Evolutionary conservation across 495 filamentous ascomycete species (phyloP).

Genomic region (Hyphodiscus hymeniophilus): DNA sequence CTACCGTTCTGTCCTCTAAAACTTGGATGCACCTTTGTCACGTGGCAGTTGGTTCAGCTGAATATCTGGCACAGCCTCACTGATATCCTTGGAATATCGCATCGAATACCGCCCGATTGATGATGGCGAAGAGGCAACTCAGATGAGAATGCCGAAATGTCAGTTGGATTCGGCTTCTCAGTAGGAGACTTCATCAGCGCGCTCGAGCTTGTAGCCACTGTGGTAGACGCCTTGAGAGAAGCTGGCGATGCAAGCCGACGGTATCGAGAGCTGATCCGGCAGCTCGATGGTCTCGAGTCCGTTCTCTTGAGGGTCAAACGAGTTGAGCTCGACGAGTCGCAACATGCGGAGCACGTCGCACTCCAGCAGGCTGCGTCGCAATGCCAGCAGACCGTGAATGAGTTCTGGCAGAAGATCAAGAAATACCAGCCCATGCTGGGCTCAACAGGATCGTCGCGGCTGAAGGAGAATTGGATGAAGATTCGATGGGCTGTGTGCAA

Average conservation of each 20-base stretch:
- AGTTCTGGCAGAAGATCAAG: conserved; percentile 18
- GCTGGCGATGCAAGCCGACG: conserved; percentile 6
- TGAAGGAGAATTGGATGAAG: conserved; percentile 18
- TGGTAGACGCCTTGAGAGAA: conserved; percentile 21
- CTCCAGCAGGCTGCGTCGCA: conserved; percentile 21
- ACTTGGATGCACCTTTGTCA: no score
- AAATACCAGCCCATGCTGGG: conserved; percentile 20
- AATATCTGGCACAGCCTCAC: no score
- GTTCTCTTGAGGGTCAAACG: conserved; percentile 22
- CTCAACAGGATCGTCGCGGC: neutral
- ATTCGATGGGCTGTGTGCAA: conserved; percentile 26
- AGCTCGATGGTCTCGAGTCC: conserved; percentile 25
- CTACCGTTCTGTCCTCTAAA: no score
- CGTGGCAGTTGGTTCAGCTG: no score
- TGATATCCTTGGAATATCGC: no score
- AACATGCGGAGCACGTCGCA: conserved; percentile 14
- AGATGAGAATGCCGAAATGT: no score
- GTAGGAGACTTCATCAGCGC: conserved; percentile 11
- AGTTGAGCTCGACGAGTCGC: conserved; percentile 15
- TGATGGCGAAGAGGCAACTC: no score
- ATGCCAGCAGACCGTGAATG: conserved; percentile 23
- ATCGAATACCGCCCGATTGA: no score
- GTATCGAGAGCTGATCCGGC: conserved; percentile 19
- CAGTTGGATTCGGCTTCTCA: conserved; percentile 8
- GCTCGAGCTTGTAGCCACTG: conserved; percentile 9